Conservation (phyloP, 2,329 filamentous ascomycete species). For the Fusarium sp. region DNA sequence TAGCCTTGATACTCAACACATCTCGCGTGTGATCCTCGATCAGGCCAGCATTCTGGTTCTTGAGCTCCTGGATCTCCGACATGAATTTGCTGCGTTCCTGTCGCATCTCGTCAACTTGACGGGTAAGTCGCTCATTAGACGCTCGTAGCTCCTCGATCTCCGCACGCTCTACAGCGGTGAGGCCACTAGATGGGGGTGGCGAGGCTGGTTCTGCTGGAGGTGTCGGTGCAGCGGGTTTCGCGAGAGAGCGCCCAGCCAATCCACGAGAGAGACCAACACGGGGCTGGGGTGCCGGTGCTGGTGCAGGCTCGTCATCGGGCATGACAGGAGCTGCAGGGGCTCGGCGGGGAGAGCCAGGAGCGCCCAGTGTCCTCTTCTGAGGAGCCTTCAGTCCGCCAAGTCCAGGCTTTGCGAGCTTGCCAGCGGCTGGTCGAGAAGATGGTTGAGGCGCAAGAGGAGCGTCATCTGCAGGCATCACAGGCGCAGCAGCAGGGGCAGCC, state of each 20-base stretch:
- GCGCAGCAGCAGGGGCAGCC: slow-evolving; percentile 50
- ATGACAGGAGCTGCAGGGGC: slow-evolving; percentile 60
- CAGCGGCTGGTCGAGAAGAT: slow-evolving; percentile 60
- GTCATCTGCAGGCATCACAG: slow-evolving; percentile 58
- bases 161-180: slow-evolving; percentile 85
- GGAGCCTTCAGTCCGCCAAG: slow-evolving; percentile 69
- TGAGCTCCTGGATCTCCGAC: slow-evolving; percentile 91
- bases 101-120: slow-evolving; percentile 81
- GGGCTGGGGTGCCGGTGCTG: slow-evolving; percentile 67
- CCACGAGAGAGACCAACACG: slow-evolving; percentile 79
- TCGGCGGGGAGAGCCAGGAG: slow-evolving; percentile 66
- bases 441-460: slow-evolving; percentile 69
- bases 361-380: slow-evolving; percentile 64
- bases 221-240: slow-evolving; percentile 72
- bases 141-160: slow-evolving; percentile 89
- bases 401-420: slow-evolving; percentile 66
- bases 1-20: slow-evolving; percentile 95
- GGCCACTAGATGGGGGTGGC: slow-evolving; percentile 70
- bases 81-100: slow-evolving; percentile 83
- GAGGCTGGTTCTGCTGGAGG: slow-evolving; percentile 64
- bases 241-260: slow-evolving; percentile 84
- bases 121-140: slow-evolving; percentile 81
- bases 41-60: slow-evolving; percentile 94
- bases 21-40: slow-evolving; percentile 98
- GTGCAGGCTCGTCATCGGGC: slow-evolving; percentile 69